Evolutionary conservation across 495 filamentous ascomycete species (phyloP), one percentile per base, ranked within the genome.

Genomic region (Penicillium paradoxum): DNA sequence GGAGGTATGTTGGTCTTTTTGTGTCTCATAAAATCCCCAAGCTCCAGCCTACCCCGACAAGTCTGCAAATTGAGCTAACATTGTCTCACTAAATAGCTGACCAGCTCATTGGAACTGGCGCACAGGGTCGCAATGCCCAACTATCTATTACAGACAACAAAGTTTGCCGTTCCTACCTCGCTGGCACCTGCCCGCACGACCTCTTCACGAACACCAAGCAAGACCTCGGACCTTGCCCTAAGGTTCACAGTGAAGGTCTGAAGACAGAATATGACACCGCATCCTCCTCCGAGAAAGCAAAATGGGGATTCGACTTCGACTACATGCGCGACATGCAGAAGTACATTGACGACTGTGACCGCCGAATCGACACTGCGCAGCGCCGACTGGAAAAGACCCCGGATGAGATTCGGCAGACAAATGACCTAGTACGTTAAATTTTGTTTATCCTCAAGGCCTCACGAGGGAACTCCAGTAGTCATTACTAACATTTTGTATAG

Each of bases 131-230:
- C 71, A 78, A 84, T 43, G 75, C 88, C 9, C 85, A 93, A 70
- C 81, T 96, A 64, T 83, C 87, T 40, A 86, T 97, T 57, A 93
- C 88, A 41, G 95, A 99, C 72, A 77, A 87, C 30, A 96, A 95
- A 73, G 88, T 96, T 57, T 99, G 93, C 76, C 89, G 90, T 47
- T 96, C 90, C 51, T 97, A 91, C 72, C 81, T 99, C 45, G 90
- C 83, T 55, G 93, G 93, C 58, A 95, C 88, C 36, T 99, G 93
- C 68, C 93, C 93, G 5, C 92, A 97, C 76, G 93, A 99, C 74
- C 91, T 97, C 65, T 99, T 99, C 82, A 97, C 91, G 55, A 99
- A 99, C 75, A 99, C 93, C 36, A 97, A 96, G 73, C 90, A 96
- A 80, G 93, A 99, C 68, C 80, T 97, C 27, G 93, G 93, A 17